Evolutionary conservation across 192 early-diverging fungal species (phyloP).

Genomic region (Backusella liffmaniae): DNA sequence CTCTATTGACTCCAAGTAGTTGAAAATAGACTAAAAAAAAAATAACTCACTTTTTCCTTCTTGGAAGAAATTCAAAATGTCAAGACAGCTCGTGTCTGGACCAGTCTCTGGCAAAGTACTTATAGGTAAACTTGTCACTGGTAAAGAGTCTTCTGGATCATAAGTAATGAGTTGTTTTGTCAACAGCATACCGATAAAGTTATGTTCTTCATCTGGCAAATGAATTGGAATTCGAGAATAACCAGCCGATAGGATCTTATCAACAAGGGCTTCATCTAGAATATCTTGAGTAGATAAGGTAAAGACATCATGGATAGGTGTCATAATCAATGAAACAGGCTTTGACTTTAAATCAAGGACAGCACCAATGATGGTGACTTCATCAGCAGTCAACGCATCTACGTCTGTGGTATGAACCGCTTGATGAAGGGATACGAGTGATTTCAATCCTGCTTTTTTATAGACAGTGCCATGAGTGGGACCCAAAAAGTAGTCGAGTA

Average conservation of each 20-base stretch:
- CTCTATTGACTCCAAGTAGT: background rate
- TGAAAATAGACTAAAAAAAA: background rate
- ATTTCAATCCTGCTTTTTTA: slow-evolving; percentile 69
- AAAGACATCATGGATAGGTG: slow-evolving; percentile 64
- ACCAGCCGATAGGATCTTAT: slow-evolving; percentile 61
- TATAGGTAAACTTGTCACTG: slow-evolving; percentile 53
- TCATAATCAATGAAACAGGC: slow-evolving; percentile 66
- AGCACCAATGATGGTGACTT: slow-evolving; percentile 75
- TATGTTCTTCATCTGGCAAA: slow-evolving; percentile 45
- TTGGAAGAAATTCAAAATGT: slow-evolving; percentile 81
- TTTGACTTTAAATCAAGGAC: slow-evolving; percentile 76
- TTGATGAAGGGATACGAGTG: slow-evolving; percentile 74
- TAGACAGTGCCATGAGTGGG: slow-evolving; percentile 85
- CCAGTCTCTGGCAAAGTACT: slow-evolving; percentile 49
- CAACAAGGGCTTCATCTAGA: slow-evolving; percentile 52
- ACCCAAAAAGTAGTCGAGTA: slow-evolving; percentile 86
- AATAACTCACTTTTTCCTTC: slow-evolving; percentile 60
- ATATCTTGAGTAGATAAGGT: slow-evolving; percentile 59
- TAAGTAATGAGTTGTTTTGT: slow-evolving; percentile 73
- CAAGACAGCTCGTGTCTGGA: slow-evolving; percentile 56
- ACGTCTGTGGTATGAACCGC: slow-evolving; percentile 46
- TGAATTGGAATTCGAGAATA: slow-evolving; percentile 78
- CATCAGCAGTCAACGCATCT: slow-evolving; percentile 70
- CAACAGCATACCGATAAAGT: slow-evolving; percentile 75
- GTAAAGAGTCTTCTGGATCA: slow-evolving; percentile 63